Base-by-base conservation (phyloP, 495 filamentous ascomycete genomes). In the Annulohypoxylon moriforme region DNA sequence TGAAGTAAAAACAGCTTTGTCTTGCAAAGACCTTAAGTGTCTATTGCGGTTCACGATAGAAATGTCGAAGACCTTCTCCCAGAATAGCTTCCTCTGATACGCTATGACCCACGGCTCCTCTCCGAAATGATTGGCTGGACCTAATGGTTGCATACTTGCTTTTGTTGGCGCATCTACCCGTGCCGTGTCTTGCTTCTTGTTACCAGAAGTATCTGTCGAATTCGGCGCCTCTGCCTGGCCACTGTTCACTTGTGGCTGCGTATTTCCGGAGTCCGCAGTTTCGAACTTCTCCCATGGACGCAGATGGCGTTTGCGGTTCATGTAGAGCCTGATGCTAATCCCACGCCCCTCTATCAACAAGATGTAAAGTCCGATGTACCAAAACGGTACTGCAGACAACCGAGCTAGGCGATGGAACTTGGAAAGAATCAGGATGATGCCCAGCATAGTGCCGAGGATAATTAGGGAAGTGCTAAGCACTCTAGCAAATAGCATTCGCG, bases 21-120 rank as follows among this genome's bases (percentile, higher is more conserved):
- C 89, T 78, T 92, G 91, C 61, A 92, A 84, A 78, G 88, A 81
- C 34, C 86, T 82, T 52, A 93, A 74, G 52, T 85, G 85, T 14
- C 85, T 85, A 71, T 91, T 89, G 75, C 88, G 82, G 49, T 90
- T 86, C 80, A 84, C 88, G 36, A 88, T 79, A 64, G 89, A 85
- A 40, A 83, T 83, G 60, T 89, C 89, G 75, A 91, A 90, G 55
- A 92, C 73, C 79, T 87, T 91, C 38, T 86, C 80, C 69, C 87
- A 65, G 56, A 90, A 25, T 58, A 86, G 85, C 69, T 87, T 85
- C 68, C 82, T 82, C 44, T 84, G 76, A 76, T 93, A 91, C 64
- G 82, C 79, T 25, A 76, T 80, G 46, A 87, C 80, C 89, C 90
- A 91, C 2, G 86, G 84, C 75, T 89, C 87, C 66, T 87, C 82